Evolutionary conservation across 1,284 basidiomycete species (phyloP).

Genomic region (Ganoderma leucocontextum): DNA sequence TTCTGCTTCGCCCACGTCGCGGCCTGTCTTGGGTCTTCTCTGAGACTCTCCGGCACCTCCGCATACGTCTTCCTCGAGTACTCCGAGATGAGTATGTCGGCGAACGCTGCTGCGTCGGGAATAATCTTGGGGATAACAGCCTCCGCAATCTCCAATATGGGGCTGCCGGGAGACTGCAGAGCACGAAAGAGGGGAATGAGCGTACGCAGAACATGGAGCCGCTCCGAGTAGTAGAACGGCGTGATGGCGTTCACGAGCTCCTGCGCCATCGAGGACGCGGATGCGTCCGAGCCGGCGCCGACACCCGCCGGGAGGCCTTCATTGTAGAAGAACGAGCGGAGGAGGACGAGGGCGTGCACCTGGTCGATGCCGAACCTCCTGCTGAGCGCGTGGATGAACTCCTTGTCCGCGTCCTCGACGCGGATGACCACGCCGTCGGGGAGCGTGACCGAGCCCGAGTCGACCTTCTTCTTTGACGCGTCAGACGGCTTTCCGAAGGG

Average conservation of each 20-base stretch:
- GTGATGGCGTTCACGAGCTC: slow-evolving; percentile 77
- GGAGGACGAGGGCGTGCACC: slow-evolving; percentile 72
- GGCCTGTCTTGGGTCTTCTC: slow-evolving; percentile 65
- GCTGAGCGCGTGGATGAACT: slow-evolving; percentile 75
- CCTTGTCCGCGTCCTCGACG: slow-evolving; percentile 73
- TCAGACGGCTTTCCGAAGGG: slow-evolving; percentile 75
- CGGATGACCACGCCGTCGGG: slow-evolving; percentile 66
- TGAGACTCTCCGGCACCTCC: slow-evolving; percentile 59
- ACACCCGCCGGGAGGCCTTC: slow-evolving; percentile 70
- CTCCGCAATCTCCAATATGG: slow-evolving; percentile 61
- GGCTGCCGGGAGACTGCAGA: slow-evolving; percentile 61
- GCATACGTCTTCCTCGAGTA: slow-evolving; percentile 64
- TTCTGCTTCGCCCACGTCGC: slow-evolving; percentile 84
- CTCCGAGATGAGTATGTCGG: slow-evolving; percentile 61
- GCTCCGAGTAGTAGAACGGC: slow-evolving; percentile 83
- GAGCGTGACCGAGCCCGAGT: slow-evolving; percentile 70
- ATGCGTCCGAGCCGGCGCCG: slow-evolving; percentile 48
- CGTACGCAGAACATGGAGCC: slow-evolving; percentile 70
- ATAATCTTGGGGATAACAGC: slow-evolving; percentile 67
- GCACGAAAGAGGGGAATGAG: slow-evolving; percentile 73
- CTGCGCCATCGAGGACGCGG: slow-evolving; percentile 51
- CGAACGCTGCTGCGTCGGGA: slow-evolving; percentile 67
- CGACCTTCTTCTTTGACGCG: slow-evolving; percentile 70
- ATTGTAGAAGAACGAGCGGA: slow-evolving; percentile 83
- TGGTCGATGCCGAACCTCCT: slow-evolving; percentile 78